Evolutionary conservation across 2,329 filamentous ascomycete species (phyloP).

Genomic region (Chrysosporium queenslandicum): DNA sequence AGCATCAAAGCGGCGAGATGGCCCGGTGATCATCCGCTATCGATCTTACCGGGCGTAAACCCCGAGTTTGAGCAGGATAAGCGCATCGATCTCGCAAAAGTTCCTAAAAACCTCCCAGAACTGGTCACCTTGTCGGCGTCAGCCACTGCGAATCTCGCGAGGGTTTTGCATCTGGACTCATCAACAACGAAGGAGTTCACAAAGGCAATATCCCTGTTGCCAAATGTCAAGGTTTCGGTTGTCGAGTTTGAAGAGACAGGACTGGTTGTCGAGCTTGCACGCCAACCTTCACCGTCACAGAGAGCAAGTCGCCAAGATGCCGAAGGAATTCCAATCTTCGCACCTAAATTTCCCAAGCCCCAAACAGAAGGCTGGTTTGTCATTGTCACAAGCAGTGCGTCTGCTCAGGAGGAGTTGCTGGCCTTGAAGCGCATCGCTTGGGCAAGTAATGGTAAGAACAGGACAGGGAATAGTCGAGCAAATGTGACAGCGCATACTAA

Average conservation of each 20-base stretch:
- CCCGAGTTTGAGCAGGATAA: constrained; percentile 18
- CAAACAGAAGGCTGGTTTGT: constrained; percentile 93
- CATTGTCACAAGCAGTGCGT: constrained; percentile 47
- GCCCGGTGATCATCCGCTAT: constrained; percentile 69
- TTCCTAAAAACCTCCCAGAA: constrained; percentile 26
- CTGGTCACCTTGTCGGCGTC: constrained; percentile 25
- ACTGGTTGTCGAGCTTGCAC: constrained; percentile 36
- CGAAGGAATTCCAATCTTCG: constrained; percentile 55
- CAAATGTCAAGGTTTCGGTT: constrained; percentile 56
- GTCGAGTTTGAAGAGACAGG: constrained; percentile 52
- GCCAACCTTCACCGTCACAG: constrained; percentile 8
- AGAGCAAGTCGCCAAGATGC: constrained; percentile 48
- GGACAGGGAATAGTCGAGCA: constrained; percentile 16
- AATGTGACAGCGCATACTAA: constrained; percentile 16
- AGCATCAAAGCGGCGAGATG: constrained; percentile 87
- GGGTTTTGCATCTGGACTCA: constrained; percentile 24
- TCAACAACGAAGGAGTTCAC: constrained; percentile 30
- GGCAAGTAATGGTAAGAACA: constrained; percentile 34
- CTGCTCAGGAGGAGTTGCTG: constrained; percentile 61
- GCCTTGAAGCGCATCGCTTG: constrained; percentile 81
- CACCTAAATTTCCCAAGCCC: constrained; percentile 83
- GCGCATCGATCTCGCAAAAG: constrained; percentile 9
- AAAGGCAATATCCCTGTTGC: constrained; percentile 57
- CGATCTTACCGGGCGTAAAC: constrained; percentile 65
- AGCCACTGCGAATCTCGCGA: constrained; percentile 22